Conservation (phyloP, 805 yeast genomes). For the Metschnikowia gelsemii region DNA sequence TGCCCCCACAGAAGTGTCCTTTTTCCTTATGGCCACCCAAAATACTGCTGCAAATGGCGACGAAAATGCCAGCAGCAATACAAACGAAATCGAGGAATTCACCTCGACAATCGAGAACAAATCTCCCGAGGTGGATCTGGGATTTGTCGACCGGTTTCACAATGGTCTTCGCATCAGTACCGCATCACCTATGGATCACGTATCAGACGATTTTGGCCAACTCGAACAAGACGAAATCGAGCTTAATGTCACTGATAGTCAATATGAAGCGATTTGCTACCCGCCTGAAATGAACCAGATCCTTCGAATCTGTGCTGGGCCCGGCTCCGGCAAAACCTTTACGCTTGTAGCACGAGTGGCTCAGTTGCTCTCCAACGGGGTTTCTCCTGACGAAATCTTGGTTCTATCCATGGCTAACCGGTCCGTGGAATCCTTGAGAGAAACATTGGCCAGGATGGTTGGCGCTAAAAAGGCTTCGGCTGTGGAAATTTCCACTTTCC, state of each 20-base stretch:
- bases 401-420: slow-evolving; percentile 69
- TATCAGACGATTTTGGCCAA: neutral
- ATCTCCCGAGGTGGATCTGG: too few relatives aligned
- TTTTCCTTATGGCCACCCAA: too few relatives aligned
- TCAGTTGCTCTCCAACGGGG: slow-evolving; percentile 37
- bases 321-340: slow-evolving; percentile 72
- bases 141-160: too few relatives aligned
- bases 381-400: slow-evolving; percentile 54
- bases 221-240: slow-evolving; percentile 1
- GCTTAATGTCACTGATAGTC: slow-evolving; percentile 40
- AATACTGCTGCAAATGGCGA: too few relatives aligned
- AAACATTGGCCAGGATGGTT: slow-evolving; percentile 30
- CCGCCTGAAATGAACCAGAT: slow-evolving; percentile 42
- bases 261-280: slow-evolving; percentile 43
- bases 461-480: slow-evolving; percentile 57
- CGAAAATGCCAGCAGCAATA: too few relatives aligned
- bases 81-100: too few relatives aligned
- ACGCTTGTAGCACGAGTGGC: slow-evolving; percentile 57
- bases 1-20: too few relatives aligned
- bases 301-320: slow-evolving; percentile 61
- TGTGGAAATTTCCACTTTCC: slow-evolving; percentile 77
- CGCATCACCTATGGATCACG: neutral
- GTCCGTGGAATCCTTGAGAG: slow-evolving; percentile 53
- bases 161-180: too few relatives aligned
- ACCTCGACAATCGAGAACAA: too few relatives aligned